Evolutionary conservation across 2,329 filamentous ascomycete species (phyloP).

Genomic region (Neoarthrinium moseri): DNA sequence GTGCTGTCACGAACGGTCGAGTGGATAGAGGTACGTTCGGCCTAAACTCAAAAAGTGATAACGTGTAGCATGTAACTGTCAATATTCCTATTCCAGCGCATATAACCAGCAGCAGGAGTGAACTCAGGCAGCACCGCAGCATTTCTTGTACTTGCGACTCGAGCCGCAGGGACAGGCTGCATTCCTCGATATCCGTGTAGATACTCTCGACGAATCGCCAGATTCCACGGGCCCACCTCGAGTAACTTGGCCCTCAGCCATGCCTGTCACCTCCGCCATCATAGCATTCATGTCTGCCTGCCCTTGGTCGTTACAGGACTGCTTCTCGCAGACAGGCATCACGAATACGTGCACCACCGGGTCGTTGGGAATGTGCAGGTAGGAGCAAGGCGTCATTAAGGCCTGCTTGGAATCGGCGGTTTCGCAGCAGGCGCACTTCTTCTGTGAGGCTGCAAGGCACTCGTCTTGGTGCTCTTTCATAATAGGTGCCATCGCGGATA

Average conservation of each 20-base stretch:
- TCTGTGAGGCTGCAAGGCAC: constrained; percentile 6
- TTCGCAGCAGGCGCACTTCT: constrained; percentile 6
- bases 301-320: constrained; percentile 1
- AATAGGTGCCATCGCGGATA: constrained; percentile 7
- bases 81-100: not conserved
- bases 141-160: constrained; percentile 4
- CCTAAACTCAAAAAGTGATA: no score
- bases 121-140: constrained; percentile 1
- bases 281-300: constrained; percentile 2
- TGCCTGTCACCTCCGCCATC: constrained; percentile 6
- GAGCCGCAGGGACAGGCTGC: not conserved
- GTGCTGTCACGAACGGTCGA: no score
- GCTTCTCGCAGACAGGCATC: constrained; percentile 9
- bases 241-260: constrained; percentile 1
- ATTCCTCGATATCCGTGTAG: not conserved
- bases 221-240: no score
- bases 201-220: not conserved
- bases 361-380: constrained; percentile 9
- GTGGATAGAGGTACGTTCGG: no score
- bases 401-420: constrained; percentile 1
- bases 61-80: not conserved
- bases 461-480: constrained; percentile 9
- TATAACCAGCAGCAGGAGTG: not conserved
- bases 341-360: constrained; percentile 8
- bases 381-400: constrained; percentile 11